phyloP scores from a whole-genome alignment of 163 green algal species.

The Scenedesmus sp. region DNA sequence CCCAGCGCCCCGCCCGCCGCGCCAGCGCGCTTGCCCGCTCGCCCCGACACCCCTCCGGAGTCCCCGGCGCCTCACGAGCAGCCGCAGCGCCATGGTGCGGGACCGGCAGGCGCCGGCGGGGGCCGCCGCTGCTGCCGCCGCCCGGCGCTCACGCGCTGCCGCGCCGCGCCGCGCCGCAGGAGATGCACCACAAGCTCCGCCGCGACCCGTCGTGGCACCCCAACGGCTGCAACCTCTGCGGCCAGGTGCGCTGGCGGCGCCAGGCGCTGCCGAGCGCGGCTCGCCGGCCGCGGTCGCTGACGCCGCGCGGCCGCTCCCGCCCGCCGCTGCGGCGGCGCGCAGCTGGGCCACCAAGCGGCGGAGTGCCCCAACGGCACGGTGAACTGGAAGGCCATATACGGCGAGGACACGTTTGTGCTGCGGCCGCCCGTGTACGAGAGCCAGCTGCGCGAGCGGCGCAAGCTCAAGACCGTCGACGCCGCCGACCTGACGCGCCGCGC shows the following conservation, averaged over 20 bases:
- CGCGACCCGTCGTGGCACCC: conserved; percentile 88
- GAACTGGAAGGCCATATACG: conserved; percentile 91
- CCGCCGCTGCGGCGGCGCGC: conserved; percentile 15
- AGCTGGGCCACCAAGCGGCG: conserved; percentile 90
- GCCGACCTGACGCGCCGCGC: conserved; percentile 70
- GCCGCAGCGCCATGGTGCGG: too few relatives aligned
- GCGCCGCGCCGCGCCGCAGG: conserved; percentile 52
- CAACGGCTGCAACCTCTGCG: conserved; percentile 90
- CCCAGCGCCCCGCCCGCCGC: too few relatives aligned
- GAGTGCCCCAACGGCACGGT: conserved; percentile 90
- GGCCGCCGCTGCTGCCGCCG: conserved; percentile 1
- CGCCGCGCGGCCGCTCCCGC: not conserved
- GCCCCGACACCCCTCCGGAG: too few relatives aligned
- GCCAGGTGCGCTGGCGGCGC: conserved; percentile 82
- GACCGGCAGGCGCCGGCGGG: too few relatives aligned
- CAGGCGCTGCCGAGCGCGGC: not conserved
- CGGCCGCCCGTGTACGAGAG: conserved; percentile 75
- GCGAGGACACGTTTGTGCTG: conserved; percentile 85
- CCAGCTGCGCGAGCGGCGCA: conserved; percentile 66
- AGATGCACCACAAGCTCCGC: conserved; percentile 88
- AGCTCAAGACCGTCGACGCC: conserved; percentile 71
- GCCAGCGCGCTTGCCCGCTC: too few relatives aligned
- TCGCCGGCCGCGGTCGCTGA: not conserved
- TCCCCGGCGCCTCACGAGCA: too few relatives aligned
- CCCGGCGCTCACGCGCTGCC: conserved; percentile 2